These are phyloP conservation scores for Zanthoxylum bungeanum DNA, from an alignment of 345 rosid species.

Conservation along the genomic window DNA sequence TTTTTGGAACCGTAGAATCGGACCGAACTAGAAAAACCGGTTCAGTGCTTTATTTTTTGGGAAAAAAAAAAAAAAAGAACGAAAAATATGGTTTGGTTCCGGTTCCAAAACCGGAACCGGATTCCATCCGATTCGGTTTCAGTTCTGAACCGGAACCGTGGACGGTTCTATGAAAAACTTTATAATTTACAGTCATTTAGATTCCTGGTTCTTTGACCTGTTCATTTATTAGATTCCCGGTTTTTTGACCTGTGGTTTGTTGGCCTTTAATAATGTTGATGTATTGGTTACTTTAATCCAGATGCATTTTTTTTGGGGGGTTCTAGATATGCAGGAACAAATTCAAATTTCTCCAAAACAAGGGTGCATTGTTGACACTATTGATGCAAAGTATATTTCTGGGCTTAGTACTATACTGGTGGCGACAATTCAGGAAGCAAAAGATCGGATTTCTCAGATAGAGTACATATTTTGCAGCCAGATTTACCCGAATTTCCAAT, in stretches of 20 bases:
- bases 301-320: neutral
- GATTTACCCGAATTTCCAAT: constrained; percentile 66
- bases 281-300: neutral
- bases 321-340: constrained; percentile 26
- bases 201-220: neutral
- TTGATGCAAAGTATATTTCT: constrained; percentile 49
- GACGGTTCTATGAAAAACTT: neutral
- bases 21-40: too few species aligned
- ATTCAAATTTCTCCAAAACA: constrained; percentile 16
- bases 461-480: constrained; percentile 88
- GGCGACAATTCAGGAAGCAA: constrained; percentile 88
- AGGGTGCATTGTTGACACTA: constrained; percentile 33
- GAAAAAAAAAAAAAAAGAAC: too few species aligned
- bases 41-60: too few species aligned
- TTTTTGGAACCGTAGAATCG: too few species aligned
- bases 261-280: neutral
- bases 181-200: neutral
- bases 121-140: too few species aligned
- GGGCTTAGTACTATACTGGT: constrained; percentile 75
- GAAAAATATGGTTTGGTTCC: too few species aligned
- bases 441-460: constrained; percentile 85
- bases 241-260: neutral
- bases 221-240: neutral
- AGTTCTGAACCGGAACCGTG: too few species aligned
- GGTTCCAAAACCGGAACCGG: too few species aligned